phyloP scores from a whole-genome alignment of 2,329 filamentous ascomycete species.

The Pyricularia pennisetigena region DNA sequence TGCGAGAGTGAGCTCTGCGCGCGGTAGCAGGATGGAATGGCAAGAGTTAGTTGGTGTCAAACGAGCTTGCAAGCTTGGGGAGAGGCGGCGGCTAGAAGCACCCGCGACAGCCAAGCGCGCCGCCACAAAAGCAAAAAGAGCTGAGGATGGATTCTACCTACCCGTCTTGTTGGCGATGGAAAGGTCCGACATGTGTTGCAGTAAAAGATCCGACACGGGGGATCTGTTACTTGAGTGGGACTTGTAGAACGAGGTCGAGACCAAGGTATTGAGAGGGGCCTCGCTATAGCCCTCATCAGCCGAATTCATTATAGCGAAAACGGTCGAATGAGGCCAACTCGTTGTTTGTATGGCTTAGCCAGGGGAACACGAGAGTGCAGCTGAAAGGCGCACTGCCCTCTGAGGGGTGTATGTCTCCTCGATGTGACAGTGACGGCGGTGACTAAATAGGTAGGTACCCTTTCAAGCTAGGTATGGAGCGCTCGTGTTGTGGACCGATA shows the following conservation, averaged over 20 bases:
- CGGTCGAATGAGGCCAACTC: not conserved
- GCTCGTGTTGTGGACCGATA: not conserved
- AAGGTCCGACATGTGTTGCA: constrained; percentile 37
- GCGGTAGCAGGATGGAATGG: not conserved
- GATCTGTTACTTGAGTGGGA: constrained; percentile 24
- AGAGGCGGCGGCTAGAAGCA: not conserved
- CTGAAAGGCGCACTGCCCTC: not conserved
- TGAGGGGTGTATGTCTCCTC: not conserved
- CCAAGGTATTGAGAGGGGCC: constrained; percentile 45
- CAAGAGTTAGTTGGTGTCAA: not conserved
- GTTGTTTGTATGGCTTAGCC: not conserved
- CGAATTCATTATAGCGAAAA: constrained; percentile 27
- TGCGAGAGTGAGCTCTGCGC: constrained; percentile 66
- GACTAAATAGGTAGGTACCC: not conserved
- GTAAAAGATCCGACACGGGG: constrained; percentile 36
- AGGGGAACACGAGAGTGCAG: not conserved
- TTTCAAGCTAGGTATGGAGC: not conserved
- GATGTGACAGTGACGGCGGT: not conserved
- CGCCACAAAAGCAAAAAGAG: not conserved
- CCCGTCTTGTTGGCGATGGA: constrained; percentile 38
- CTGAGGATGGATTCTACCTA: constrained; percentile 19
- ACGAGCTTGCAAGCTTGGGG: not conserved
- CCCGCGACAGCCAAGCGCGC: not conserved
- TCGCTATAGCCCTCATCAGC: constrained; percentile 86
- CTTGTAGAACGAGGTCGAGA: constrained; percentile 19